Conservation (phyloP, 225 moss, liverwort and hornwort species). For the Physcomitrellopsis africana region DNA sequence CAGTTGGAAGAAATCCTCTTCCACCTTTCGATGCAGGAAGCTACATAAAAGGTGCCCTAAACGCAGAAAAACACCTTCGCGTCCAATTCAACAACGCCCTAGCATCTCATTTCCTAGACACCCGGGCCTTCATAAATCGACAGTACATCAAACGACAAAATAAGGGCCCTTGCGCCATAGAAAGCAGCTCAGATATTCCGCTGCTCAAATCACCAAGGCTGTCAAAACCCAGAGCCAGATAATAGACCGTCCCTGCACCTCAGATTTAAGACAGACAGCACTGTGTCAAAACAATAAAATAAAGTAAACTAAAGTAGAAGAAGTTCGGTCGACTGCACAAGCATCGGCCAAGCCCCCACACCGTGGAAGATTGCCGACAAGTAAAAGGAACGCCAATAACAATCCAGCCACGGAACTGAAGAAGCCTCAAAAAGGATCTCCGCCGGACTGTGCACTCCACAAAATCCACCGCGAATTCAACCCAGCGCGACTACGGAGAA, state of each 20-base stretch:
- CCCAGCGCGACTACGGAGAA: background rate
- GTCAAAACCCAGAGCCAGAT: background rate
- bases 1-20: background rate
- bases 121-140: background rate
- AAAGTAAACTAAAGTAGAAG: constrained; percentile 9
- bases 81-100: background rate
- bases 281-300: background rate
- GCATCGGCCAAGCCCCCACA: constrained; percentile 16
- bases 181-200: background rate
- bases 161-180: background rate
- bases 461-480: constrained; percentile 8
- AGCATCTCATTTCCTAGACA: background rate
- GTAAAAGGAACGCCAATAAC: background rate
- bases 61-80: background rate
- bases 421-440: background rate
- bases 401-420: background rate
- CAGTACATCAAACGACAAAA: background rate
- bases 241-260: background rate
- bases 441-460: background rate
- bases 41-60: background rate
- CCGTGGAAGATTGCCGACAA: background rate
- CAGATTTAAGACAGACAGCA: background rate
- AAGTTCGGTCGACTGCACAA: constrained; percentile 4
- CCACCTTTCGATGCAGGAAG: background rate
- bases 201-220: background rate